Percentiles rank a stretch among this genome's conserved stretches.
phyloP scores from a whole-genome alignment of 805 yeast genomes.

The Isabelozyma pseudorhagii region DNA sequence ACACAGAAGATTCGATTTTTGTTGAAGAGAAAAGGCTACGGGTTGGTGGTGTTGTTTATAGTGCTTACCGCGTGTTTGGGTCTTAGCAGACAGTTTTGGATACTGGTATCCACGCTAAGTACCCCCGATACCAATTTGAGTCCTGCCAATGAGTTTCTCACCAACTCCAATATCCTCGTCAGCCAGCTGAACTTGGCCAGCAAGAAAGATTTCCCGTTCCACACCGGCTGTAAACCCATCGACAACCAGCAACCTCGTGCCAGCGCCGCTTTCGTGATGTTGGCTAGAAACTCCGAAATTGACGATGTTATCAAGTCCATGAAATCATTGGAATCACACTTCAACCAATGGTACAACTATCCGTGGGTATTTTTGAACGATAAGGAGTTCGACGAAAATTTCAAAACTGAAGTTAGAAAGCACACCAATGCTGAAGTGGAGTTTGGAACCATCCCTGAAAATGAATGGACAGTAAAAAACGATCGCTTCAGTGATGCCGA shows the following conservation, averaged over 20 bases:
- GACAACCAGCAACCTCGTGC: conserved; percentile 45
- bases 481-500: conserved; percentile 34
- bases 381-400: conserved; percentile 65
- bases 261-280: conserved; percentile 80
- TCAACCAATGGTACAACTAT: conserved; percentile 90
- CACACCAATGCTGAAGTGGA: conserved; percentile 60
- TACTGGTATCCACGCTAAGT: not conserved
- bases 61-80: not conserved
- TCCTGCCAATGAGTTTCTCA: not conserved
- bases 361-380: conserved; percentile 91
- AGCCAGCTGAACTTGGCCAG: conserved; percentile 4
- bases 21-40: not conserved
- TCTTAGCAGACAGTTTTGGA: not conserved
- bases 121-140: not conserved
- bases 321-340: conserved; percentile 75
- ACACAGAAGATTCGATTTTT: not conserved
- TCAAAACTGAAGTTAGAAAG: conserved; percentile 48
- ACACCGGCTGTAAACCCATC: conserved; percentile 53
- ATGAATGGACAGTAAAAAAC: conserved; percentile 66
- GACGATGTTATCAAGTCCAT: conserved; percentile 75
- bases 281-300: conserved; percentile 78
- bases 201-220: conserved; percentile 42
- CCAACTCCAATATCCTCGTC: not conserved
- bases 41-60: not conserved
- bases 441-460: conserved; percentile 63